Evolutionary conservation across 73 alveolate species (phyloP).

Genomic region (Paramecium bursaria): DNA sequence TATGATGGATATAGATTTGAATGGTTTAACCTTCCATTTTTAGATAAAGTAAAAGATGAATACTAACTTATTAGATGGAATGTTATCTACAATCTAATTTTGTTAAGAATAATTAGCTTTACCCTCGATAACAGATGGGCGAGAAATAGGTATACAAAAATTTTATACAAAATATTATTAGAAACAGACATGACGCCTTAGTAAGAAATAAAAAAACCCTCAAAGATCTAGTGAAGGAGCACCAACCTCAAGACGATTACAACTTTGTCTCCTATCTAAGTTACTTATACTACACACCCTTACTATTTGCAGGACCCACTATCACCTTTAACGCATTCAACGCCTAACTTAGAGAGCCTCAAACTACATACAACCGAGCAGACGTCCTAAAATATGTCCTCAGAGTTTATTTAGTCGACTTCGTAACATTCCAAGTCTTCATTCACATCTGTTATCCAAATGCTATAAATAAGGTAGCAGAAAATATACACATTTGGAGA

Average conservation of each 20-base stretch:
- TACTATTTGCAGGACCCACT: constrained; percentile 63
- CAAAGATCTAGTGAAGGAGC: constrained; percentile 38
- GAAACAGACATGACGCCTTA: not conserved
- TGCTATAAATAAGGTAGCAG: constrained; percentile 26
- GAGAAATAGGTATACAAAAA: not conserved
- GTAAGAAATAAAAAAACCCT: not conserved
- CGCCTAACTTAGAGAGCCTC: constrained; percentile 31
- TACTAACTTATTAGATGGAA: constrained; percentile 55
- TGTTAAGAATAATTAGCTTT: constrained; percentile 63
- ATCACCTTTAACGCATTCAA: constrained; percentile 68
- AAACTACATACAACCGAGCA: constrained; percentile 14
- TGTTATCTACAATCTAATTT: constrained; percentile 48
- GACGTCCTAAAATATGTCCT: constrained; percentile 40
- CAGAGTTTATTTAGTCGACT: constrained; percentile 25
- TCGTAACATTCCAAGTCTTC: constrained; percentile 54
- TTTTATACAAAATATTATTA: not conserved
- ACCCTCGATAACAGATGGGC: constrained; percentile 56
- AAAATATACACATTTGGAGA: not conserved
- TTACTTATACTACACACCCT: constrained; percentile 53
- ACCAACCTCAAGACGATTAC: constrained; percentile 33
- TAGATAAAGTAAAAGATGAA: constrained; percentile 29
- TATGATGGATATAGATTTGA: constrained; percentile 53
- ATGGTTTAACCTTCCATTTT: not conserved
- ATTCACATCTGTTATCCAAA: constrained; percentile 48
- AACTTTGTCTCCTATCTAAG: constrained; percentile 37